A percentile compares a stretch with the other conserved stretches of the same genome.
Conservation (phyloP, 2,329 filamentous ascomycete species). For the Fusarium torulosum region DNA sequence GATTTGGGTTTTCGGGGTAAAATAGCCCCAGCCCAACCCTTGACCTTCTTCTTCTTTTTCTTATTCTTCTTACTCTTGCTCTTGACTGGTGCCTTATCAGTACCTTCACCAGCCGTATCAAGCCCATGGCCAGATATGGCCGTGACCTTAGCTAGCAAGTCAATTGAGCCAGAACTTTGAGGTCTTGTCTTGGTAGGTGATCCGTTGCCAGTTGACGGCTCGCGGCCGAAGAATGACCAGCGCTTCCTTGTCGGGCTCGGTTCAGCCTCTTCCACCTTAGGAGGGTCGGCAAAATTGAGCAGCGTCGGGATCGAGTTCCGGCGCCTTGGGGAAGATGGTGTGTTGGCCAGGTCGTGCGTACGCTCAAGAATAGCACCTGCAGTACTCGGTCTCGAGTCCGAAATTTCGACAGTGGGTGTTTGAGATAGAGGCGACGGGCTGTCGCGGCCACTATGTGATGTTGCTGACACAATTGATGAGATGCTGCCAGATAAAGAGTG, state of each 20-base stretch:
- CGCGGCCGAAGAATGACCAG: constrained; percentile 73
- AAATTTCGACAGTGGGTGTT: constrained; percentile 57
- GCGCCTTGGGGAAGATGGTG: constrained; percentile 58
- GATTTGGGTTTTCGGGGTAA: constrained; percentile 72
- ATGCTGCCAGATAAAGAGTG: constrained; percentile 85
- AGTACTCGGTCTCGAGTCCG: constrained; percentile 73
- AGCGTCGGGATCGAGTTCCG: constrained; percentile 72
- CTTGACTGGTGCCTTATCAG: constrained; percentile 39
- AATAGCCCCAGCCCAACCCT: constrained; percentile 77
- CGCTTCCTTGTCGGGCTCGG: constrained; percentile 68
- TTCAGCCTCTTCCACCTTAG: constrained; percentile 53
- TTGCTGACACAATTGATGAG: constrained; percentile 78
- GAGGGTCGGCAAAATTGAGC: constrained; percentile 55
- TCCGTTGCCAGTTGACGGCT: constrained; percentile 62
- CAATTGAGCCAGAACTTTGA: constrained; percentile 61
- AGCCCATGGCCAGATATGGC: constrained; percentile 55
- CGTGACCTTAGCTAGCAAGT: constrained; percentile 51
- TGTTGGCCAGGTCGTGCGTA: constrained; percentile 41
- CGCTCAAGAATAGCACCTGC: constrained; percentile 77
- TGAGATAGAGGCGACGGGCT: constrained; percentile 54
- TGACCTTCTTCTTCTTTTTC: constrained; percentile 75
- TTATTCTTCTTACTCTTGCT: constrained; percentile 53
- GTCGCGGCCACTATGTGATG: constrained; percentile 59
- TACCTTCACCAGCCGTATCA: constrained; percentile 46
- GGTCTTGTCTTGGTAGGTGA: constrained; percentile 63